phyloP scores from a whole-genome alignment of 2,329 filamentous ascomycete genomes.

The Phaeosphaeriaceae sp. region DNA sequence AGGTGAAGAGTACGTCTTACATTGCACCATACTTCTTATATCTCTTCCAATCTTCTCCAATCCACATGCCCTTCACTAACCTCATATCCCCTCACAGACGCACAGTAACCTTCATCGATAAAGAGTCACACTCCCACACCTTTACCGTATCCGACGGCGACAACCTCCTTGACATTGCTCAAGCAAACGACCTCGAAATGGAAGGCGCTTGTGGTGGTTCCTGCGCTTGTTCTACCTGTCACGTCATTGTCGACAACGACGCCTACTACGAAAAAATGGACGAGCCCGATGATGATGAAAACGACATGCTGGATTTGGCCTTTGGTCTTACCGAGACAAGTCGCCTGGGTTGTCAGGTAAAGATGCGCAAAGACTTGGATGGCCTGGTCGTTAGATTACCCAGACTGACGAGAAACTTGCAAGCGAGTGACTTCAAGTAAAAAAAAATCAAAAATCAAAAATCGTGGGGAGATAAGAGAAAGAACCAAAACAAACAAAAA shows the following conservation, averaged over 20 bases:
- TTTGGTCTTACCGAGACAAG: constrained; percentile 89
- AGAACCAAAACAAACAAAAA: too few relatives aligned
- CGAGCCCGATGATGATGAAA: constrained; percentile 57
- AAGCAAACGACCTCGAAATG: constrained; percentile 96
- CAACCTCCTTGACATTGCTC: constrained; percentile 93
- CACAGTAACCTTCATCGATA: constrained; percentile 91
- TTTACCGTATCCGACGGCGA: constrained; percentile 84
- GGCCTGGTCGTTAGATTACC: constrained; percentile 85
- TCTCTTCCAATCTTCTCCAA: constrained; percentile 3
- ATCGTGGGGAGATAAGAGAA: neutral
- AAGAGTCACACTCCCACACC: constrained; percentile 77
- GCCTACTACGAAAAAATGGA: constrained; percentile 76
- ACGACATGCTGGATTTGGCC: constrained; percentile 72
- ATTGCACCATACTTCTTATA: too few relatives aligned
- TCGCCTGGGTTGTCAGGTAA: constrained; percentile 85
- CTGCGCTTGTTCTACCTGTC: constrained; percentile 91
- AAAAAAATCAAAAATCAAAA: too few relatives aligned
- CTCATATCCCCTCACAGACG: constrained; percentile 62
- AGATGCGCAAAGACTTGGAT: constrained; percentile 89
- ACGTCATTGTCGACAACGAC: constrained; percentile 80
- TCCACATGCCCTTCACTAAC: neutral
- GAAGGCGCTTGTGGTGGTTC: constrained; percentile 96
- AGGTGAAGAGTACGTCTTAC: constrained; percentile 81
- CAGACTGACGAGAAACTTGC: constrained; percentile 92
- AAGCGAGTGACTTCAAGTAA: constrained; percentile 83